Evolutionary conservation across 2,329 filamentous ascomycete species (phyloP), one percentile per base, ranked within the genome.

Genomic region (Colletotrichum tropicicola): DNA sequence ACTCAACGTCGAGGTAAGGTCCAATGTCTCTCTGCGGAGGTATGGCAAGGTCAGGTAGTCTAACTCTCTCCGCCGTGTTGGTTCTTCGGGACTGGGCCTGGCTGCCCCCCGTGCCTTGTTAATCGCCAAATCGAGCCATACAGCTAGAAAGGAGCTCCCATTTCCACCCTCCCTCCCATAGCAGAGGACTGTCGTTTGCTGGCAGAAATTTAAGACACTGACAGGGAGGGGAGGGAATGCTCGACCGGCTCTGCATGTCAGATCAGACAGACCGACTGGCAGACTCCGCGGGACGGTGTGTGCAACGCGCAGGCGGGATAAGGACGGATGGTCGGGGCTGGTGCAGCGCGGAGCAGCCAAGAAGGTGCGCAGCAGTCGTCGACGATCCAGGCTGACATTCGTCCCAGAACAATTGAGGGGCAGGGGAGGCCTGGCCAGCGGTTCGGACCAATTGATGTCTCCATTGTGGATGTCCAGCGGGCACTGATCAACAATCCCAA

Each of bases 41-140:
- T 45, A 47, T 44, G 55, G 30, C 47, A 53, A 37, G 48, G 47
- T 23, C 41, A 39, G 37, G 30, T 19, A 45, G 25, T 59, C 12
- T 51, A 59, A 49, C 44, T 59, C 45, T 59, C 28, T 59, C 57
- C 57, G 48, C 44, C 55, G n/a, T 59, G 55, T 59, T 59, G 55
- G 55, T 59, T 59, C 45, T 51, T n/a, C n/a, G n/a, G n/a, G n/a
- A n/a, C 23, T 30, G 45, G 51, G 55, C 45, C 45, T 59, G 32
- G 55, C 17, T 45, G 12, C 19, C 19, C 13, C 39, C 25, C 5
- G 37, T 23, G n/a, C n/a, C n/a, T n/a, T n/a, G n/a, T n/a, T n/a
- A n/a, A n/a, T n/a, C n/a, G n/a, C 23, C 39, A 37, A 23, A 44
- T n/a, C 23, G 19, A n/a, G 52, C 25, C 52, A 32, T 17, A 37